Evolutionary conservation across 768 basidiomycete species (phyloP).

Genomic region (Phanerodontia chrysosporium): DNA sequence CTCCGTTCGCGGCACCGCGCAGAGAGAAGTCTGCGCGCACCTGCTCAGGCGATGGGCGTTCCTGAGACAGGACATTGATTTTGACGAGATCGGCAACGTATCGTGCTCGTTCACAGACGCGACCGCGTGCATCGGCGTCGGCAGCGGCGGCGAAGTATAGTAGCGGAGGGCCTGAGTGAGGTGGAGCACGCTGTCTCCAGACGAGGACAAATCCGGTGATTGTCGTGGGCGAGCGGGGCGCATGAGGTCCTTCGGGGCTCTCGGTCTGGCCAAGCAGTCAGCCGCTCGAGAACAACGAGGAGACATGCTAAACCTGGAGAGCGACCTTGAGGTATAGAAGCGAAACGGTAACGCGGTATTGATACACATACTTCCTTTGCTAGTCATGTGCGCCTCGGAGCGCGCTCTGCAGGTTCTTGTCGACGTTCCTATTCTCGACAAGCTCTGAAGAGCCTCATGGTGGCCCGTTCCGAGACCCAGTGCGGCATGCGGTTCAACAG

Average conservation of each 20-base stretch:
- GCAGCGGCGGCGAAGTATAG: neutral
- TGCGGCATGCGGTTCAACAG: neutral
- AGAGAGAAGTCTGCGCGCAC: neutral
- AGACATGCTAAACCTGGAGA: neutral
- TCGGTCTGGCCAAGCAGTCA: neutral
- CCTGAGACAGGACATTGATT: neutral
- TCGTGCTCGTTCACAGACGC: neutral
- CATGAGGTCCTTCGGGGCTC: neutral
- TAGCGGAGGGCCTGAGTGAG: neutral
- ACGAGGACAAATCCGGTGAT: neutral
- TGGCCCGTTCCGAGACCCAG: neutral
- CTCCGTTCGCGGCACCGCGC: neutral
- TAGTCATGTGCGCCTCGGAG: neutral
- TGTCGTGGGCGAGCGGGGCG: neutral
- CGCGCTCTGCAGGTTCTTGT: neutral
- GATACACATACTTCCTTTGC: neutral
- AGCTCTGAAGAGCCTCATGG: neutral
- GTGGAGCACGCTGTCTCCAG: neutral
- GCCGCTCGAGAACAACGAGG: neutral
- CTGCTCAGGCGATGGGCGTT: neutral
- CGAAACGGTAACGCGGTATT: neutral
- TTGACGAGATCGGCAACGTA: neutral
- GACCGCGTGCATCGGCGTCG: neutral
- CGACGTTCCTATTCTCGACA: neutral
- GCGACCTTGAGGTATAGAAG: conserved; percentile 1